phyloP scores from a whole-genome alignment of 2,329 filamentous ascomycete species.

The Pseudogymnoascus sp. region DNA sequence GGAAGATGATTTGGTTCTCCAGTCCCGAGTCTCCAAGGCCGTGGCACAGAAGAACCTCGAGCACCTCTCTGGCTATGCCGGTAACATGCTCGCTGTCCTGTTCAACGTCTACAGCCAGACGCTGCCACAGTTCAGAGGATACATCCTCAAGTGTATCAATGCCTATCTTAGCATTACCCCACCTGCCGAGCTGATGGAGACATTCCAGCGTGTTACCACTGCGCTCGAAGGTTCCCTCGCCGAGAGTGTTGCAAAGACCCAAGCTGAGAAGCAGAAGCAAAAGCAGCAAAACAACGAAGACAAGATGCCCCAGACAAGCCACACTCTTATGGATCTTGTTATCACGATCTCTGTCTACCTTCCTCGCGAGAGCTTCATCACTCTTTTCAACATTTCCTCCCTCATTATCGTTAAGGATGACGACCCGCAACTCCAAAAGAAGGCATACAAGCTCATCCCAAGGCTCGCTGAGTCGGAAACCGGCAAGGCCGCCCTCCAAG shows the following conservation, averaged over 20 bases:
- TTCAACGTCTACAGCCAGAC: conserved; percentile 99
- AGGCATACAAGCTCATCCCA: conserved; percentile 96
- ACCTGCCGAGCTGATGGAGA: conserved; percentile 70
- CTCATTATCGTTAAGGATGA: conserved; percentile 73
- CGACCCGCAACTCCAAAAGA: conserved; percentile 94
- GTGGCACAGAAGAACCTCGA: conserved; percentile 71
- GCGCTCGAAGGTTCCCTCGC: conserved; percentile 71
- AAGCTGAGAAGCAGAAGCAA: conserved; percentile 56
- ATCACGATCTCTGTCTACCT: conserved; percentile 95
- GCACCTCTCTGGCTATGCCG: conserved; percentile 72
- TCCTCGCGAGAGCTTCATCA: conserved; percentile 74
- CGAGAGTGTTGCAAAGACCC: conserved; percentile 52
- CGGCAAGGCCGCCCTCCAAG: conserved; percentile 67
- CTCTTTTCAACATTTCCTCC: conserved; percentile 80
- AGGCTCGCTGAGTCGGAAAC: conserved; percentile 74
- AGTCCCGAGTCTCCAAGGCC: conserved; percentile 69
- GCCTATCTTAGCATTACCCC: conserved; percentile 86
- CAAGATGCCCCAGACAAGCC: conserved; percentile 83
- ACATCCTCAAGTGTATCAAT: conserved; percentile 91
- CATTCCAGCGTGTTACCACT: conserved; percentile 77
- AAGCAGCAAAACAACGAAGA: conserved; percentile 49
- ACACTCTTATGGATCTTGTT: conserved; percentile 93
- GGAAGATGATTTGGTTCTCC: conserved; percentile 62
- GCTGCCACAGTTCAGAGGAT: conserved; percentile 81
- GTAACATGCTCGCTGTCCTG: conserved; percentile 89